Percentiles rank a stretch among this genome's conserved stretches.
These are phyloP conservation scores for Pseudopyrenochaeta lycopersici DNA, from an alignment of 2,329 filamentous ascomycete genomes.

Conservation along the genomic window DNA sequence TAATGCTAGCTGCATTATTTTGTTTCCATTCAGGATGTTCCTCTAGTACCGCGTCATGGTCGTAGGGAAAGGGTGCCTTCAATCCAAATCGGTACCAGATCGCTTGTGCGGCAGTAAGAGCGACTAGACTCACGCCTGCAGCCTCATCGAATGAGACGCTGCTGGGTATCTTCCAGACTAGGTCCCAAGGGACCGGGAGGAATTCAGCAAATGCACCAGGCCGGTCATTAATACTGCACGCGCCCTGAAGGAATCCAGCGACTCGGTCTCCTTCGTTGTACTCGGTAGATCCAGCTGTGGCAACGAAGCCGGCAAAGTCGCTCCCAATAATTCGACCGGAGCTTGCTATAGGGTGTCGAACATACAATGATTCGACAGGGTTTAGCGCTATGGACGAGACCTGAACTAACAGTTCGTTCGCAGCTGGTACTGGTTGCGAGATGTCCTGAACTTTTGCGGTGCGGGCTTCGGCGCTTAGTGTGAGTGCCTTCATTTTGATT, in stretches of 20 bases:
- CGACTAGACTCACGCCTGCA: constrained; percentile 53
- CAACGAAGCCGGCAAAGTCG: constrained; percentile 53
- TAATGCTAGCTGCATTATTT: not conserved
- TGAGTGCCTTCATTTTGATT: constrained; percentile 26
- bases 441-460: constrained; percentile 18
- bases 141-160: constrained; percentile 49
- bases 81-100: constrained; percentile 52
- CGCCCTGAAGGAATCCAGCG: constrained; percentile 56
- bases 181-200: constrained; percentile 44
- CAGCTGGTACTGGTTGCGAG: constrained; percentile 9
- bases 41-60: constrained; percentile 8
- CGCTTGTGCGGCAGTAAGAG: constrained; percentile 55
- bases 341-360: constrained; percentile 43
- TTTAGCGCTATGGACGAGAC: constrained; percentile 41
- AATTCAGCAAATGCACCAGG: constrained; percentile 59
- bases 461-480: constrained; percentile 23
- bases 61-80: constrained; percentile 44
- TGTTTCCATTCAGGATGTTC: constrained; percentile 19
- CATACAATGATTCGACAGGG: constrained; percentile 48
- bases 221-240: constrained; percentile 53
- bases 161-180: constrained; percentile 51
- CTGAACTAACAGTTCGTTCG: constrained; percentile 32
- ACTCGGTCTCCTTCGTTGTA: constrained; percentile 44
- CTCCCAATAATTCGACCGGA: constrained; percentile 49
- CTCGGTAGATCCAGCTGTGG: constrained; percentile 13